Conservation (phyloP, 441 rosid genomes). For the Pelargonium citronellum region DNA sequence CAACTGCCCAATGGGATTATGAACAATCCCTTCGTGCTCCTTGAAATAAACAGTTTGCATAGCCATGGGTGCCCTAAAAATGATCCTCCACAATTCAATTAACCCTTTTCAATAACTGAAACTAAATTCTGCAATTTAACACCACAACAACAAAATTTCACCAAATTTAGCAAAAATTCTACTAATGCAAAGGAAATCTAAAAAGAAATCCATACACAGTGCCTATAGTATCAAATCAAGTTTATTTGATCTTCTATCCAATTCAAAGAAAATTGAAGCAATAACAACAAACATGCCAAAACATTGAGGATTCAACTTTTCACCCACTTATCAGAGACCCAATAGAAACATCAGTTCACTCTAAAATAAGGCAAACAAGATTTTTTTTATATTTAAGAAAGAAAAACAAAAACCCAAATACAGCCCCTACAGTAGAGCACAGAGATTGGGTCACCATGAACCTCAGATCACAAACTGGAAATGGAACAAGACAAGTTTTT, state of each 20-base stretch:
- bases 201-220: neutral
- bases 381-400: neutral
- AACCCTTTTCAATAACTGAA: conserved; percentile 19
- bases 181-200: neutral
- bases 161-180: conserved; percentile 4
- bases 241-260: neutral
- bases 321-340: neutral
- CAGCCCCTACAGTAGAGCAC: neutral
- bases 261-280: neutral
- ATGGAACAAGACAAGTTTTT: neutral
- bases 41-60: conserved; percentile 61
- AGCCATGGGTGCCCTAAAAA: conserved; percentile 46
- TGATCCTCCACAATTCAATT: neutral
- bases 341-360: neutral
- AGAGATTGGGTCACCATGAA: neutral
- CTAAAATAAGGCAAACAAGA: neutral
- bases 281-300: neutral
- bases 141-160: conserved; percentile 6
- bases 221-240: neutral
- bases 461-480: conserved; percentile 3
- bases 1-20: conserved; percentile 39
- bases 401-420: neutral
- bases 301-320: too few species aligned
- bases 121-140: conserved; percentile 34
- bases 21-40: conserved; percentile 50